phyloP scores from a whole-genome alignment of 306 rosid species.

The Lathyrus aphaca region DNA sequence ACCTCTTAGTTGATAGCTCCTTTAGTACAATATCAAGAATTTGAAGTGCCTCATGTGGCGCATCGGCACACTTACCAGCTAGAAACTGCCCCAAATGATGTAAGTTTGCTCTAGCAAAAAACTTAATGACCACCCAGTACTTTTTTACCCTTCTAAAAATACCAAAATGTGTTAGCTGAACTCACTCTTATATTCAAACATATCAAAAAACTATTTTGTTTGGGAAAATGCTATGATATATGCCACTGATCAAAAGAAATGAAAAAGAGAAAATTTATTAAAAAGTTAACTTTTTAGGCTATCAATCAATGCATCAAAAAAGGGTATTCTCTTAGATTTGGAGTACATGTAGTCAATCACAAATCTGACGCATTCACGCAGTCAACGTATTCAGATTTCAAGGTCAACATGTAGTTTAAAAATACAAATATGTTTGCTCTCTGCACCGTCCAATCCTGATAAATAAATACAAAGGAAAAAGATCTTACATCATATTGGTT shows the following conservation, averaged over 20 bases:
- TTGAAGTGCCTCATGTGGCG: constrained; percentile 91
- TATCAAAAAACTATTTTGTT: not conserved
- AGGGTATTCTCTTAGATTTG: too few relatives aligned
- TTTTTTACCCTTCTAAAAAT: constrained; percentile 64
- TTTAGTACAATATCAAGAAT: constrained; percentile 87
- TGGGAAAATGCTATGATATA: not conserved
- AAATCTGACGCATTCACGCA: too few relatives aligned
- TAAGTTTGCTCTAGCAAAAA: constrained; percentile 89
- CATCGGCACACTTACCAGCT: constrained; percentile 88
- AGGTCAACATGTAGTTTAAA: too few relatives aligned
- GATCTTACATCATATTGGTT: constrained; percentile 95
- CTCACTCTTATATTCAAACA: constrained; percentile 16
- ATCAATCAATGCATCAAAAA: too few relatives aligned
- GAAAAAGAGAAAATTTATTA: not conserved
- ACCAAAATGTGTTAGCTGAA: constrained; percentile 22
- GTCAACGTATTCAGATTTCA: too few relatives aligned
- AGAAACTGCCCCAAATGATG: constrained; percentile 93
- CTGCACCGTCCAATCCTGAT: too few relatives aligned
- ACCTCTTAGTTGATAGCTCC: constrained; percentile 74
- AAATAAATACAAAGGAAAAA: constrained; percentile 35
- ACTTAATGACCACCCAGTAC: constrained; percentile 81
- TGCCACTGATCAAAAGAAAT: not conserved
- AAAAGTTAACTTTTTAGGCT: too few relatives aligned
- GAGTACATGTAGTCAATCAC: too few relatives aligned
- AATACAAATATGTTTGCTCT: too few relatives aligned